phyloP scores from a whole-genome alignment of 371 early-diverging fungal species.

The Entomophthora muscae region DNA sequence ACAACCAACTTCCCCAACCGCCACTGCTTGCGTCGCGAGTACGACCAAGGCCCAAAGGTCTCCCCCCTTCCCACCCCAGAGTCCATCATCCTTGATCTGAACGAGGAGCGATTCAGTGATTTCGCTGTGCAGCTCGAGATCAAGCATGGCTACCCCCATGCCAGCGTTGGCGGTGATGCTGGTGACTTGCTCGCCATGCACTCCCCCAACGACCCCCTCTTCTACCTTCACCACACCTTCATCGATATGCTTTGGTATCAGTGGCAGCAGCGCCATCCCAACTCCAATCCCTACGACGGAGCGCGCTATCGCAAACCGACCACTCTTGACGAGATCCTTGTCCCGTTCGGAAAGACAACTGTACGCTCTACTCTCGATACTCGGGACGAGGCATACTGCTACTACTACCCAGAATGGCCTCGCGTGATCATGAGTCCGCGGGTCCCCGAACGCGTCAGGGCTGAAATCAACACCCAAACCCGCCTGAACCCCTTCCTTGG shows the following conservation, averaged over 20 bases:
- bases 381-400: neutral
- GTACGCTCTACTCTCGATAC: neutral
- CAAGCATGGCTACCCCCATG: conserved; percentile 25
- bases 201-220: conserved; percentile 1
- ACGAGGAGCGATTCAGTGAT: conserved; percentile 12
- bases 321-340: neutral
- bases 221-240: neutral
- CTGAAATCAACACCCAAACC: too few relatives aligned
- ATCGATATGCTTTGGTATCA: neutral
- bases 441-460: too few relatives aligned
- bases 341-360: neutral
- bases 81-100: neutral
- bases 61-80: neutral
- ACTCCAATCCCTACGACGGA: neutral
- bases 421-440: too few relatives aligned
- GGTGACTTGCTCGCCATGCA: conserved; percentile 21
- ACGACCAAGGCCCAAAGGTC: conserved; percentile 1
- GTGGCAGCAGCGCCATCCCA: conserved; percentile 1
- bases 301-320: neutral
- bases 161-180: conserved; percentile 18
- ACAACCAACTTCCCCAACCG: neutral
- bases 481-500: too few relatives aligned
- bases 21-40: neutral
- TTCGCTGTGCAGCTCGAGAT: conserved; percentile 20
- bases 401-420: neutral